Percentiles rank a stretch among this genome's conserved stretches.
phyloP scores from a whole-genome alignment of 306 rosid genomes.

The Quercus berberidifolia region DNA sequence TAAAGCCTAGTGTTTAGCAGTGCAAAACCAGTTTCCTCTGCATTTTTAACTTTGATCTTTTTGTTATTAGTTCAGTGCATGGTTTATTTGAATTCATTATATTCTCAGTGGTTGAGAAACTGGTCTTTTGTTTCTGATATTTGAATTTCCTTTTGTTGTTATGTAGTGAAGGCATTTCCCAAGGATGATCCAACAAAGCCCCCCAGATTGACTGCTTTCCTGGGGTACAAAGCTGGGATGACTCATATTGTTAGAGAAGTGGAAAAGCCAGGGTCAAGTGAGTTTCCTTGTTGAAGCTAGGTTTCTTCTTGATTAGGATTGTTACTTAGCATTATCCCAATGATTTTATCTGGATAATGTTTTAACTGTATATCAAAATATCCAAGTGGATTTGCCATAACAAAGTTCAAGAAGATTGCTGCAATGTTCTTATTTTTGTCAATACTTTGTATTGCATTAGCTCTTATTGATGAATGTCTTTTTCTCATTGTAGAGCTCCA shows the following conservation, averaged over 20 bases:
- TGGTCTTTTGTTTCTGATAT: background rate
- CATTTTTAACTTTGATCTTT: too few relatives aligned
- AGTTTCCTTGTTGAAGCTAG: conserved; percentile 11
- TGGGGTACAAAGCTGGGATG: conserved; percentile 86
- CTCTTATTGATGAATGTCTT: background rate
- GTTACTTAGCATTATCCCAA: background rate
- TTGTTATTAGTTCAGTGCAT: background rate
- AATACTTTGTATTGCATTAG: background rate
- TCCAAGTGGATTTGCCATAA: background rate
- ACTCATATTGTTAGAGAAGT: conserved; percentile 85
- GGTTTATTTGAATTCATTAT: background rate
- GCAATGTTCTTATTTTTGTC: background rate
- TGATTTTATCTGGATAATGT: too few relatives aligned
- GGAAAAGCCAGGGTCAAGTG: conserved; percentile 87
- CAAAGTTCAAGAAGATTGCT: background rate
- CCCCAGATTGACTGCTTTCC: conserved; percentile 70
- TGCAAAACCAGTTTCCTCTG: background rate
- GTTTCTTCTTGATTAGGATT: background rate
- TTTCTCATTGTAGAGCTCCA: conserved; percentile 49
- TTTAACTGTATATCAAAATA: background rate
- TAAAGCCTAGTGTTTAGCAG: background rate
- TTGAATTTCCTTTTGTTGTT: background rate
- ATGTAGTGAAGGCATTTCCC: conserved; percentile 80
- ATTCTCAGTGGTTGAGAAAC: background rate
- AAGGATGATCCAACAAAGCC: conserved; percentile 54